Conservation (phyloP, 805 yeast genomes). For the Wickerhamomyces kurtzmanii region DNA sequence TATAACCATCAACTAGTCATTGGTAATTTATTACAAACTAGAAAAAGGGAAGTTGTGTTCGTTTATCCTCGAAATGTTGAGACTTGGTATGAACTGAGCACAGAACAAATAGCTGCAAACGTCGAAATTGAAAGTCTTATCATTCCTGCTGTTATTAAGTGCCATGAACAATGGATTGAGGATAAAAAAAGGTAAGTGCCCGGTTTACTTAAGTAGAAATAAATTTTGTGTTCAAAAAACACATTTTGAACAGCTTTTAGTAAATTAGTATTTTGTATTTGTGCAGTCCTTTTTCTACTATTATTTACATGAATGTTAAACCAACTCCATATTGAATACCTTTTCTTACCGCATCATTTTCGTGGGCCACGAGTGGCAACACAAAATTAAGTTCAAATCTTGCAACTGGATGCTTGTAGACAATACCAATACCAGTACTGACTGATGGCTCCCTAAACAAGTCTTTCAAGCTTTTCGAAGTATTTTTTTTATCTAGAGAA, state of each 20-base stretch:
- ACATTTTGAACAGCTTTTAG: no score
- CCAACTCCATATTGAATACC: constrained; percentile 66
- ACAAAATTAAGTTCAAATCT: constrained; percentile 59
- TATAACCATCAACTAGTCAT: constrained; percentile 92
- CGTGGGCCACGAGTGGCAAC: constrained; percentile 45
- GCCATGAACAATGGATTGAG: constrained; percentile 57
- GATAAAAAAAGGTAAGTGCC: constrained; percentile 3
- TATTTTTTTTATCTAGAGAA: constrained; percentile 22
- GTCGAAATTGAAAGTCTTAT: constrained; percentile 72
- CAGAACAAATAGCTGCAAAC: constrained; percentile 26
- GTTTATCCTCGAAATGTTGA: constrained; percentile 49
- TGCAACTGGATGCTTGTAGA: constrained; percentile 55
- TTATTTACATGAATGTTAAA: constrained; percentile 37
- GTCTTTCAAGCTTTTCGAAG: constrained; percentile 12
- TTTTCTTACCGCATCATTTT: constrained; percentile 41
- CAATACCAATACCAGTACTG: constrained; percentile 49
- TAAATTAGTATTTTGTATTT: no score
- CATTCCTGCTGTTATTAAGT: constrained; percentile 62
- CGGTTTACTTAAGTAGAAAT: not conserved
- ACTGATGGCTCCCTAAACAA: constrained; percentile 33
- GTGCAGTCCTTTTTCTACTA: not conserved
- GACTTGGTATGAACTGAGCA: constrained; percentile 41
- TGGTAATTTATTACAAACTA: constrained; percentile 83
- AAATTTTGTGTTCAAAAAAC: no score
- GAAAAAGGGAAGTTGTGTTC: constrained; percentile 83